A percentile compares a stretch with the other conserved stretches of the same genome.
These are phyloP conservation scores for Cucurbita pepo DNA, from an alignment of 306 rosid genomes.

Conservation along the genomic window DNA sequence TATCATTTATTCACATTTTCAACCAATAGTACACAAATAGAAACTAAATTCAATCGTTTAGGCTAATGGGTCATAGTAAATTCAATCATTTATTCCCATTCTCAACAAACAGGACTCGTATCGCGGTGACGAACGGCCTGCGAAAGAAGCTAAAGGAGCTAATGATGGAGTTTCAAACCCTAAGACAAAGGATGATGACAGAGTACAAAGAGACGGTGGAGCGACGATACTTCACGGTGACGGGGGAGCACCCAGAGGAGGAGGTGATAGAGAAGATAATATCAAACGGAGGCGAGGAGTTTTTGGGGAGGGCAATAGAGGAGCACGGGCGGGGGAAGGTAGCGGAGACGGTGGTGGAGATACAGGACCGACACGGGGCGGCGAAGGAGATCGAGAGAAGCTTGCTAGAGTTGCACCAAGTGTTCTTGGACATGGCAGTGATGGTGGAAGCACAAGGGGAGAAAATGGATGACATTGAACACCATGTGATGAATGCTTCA, in stretches of 20 bases:
- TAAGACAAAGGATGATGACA: slow-evolving; percentile 66
- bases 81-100: background rate
- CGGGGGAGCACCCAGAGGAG: slow-evolving; percentile 60
- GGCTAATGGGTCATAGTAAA: background rate
- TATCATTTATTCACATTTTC: no score
- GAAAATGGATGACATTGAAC: slow-evolving; percentile 83
- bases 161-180: slow-evolving; percentile 76
- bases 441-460: slow-evolving; percentile 94
- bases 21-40: no score
- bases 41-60: no score
- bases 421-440: slow-evolving; percentile 84
- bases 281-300: slow-evolving; percentile 44
- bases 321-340: slow-evolving; percentile 76
- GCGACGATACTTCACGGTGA: slow-evolving; percentile 58
- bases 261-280: slow-evolving; percentile 78
- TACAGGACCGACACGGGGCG: slow-evolving; percentile 60
- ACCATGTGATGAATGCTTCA: slow-evolving; percentile 58
- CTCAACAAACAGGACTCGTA: slow-evolving; percentile 24
- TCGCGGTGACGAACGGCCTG: slow-evolving; percentile 60
- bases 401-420: slow-evolving; percentile 64
- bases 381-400: slow-evolving; percentile 75
- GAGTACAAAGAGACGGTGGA: slow-evolving; percentile 77
- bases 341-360: slow-evolving; percentile 73
- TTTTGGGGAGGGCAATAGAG: slow-evolving; percentile 38
- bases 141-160: slow-evolving; percentile 64